Conservation (phyloP, 495 filamentous ascomycete genomes). For the Aspergillus bridgeri region DNA sequence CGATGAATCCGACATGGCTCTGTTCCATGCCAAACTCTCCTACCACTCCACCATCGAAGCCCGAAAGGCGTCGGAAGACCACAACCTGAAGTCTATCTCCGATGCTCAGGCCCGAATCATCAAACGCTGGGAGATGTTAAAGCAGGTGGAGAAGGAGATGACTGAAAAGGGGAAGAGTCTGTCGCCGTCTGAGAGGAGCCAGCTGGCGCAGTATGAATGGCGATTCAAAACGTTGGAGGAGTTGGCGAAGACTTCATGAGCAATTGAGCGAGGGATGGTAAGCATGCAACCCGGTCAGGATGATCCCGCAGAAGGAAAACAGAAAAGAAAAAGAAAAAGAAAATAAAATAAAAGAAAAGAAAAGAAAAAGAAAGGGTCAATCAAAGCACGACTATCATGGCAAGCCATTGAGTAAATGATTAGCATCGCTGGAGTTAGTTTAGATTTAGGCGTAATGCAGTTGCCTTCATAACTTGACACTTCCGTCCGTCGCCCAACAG, state of each 20-base stretch:
- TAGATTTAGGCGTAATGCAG: constrained; percentile 22
- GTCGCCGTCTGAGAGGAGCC: constrained; percentile 32
- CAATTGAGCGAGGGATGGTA: constrained; percentile 2
- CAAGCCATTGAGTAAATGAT: constrained; percentile 1
- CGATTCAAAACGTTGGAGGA: constrained; percentile 38
- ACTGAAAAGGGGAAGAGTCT: constrained; percentile 32
- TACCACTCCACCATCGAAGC: constrained; percentile 41
- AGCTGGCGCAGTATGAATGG: constrained; percentile 40
- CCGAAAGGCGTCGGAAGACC: constrained; percentile 32
- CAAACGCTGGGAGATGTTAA: constrained; percentile 40
- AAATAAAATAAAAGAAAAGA: background rate
- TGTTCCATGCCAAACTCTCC: constrained; percentile 39
- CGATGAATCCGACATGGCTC: constrained; percentile 43
- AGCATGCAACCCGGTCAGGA: constrained; percentile 6
- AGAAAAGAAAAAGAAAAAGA: background rate
- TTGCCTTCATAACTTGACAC: constrained; percentile 1
- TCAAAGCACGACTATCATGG: background rate
- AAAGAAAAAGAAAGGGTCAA: background rate
- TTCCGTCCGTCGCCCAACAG: background rate
- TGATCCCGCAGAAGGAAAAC: background rate
- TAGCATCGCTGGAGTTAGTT: constrained; percentile 34
- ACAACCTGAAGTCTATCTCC: constrained; percentile 36
- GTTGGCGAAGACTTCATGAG: constrained; percentile 21
- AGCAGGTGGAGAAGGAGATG: constrained; percentile 36
- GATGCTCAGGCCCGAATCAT: constrained; percentile 37